Percentiles rank a stretch among this genome's conserved stretches.
Evolutionary conservation across 2,329 filamentous ascomycete genomes (phyloP).

Genomic region (Allantophomopsis cytisporea): DNA sequence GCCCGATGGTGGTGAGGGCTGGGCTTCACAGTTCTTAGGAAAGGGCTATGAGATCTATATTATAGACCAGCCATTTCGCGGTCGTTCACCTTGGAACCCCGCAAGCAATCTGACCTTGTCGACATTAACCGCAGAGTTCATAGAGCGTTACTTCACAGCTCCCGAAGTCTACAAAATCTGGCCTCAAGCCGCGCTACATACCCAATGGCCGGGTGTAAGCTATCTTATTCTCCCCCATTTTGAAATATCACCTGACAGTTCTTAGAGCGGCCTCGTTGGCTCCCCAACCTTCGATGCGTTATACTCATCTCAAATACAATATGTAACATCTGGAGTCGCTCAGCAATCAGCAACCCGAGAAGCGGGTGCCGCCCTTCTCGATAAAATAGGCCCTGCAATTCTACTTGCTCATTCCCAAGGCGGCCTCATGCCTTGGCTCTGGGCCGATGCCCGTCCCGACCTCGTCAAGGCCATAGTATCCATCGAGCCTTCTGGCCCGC

Average conservation of each 20-base stretch:
- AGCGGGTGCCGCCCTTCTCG: slow-evolving; percentile 22
- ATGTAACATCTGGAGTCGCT: slow-evolving; percentile 17
- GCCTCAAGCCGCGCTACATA: slow-evolving; percentile 20
- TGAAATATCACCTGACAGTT: not conserved
- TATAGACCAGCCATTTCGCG: slow-evolving; percentile 13
- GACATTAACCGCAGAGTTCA: not conserved
- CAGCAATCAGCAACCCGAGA: slow-evolving; percentile 23
- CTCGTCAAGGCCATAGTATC: slow-evolving; percentile 27
- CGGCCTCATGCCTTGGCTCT: slow-evolving; percentile 16
- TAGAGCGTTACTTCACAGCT: not conserved
- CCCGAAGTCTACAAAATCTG: not conserved
- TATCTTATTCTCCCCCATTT: not conserved
- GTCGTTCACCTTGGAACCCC: slow-evolving; percentile 1
- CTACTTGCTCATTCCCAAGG: slow-evolving; percentile 27
- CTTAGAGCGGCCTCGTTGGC: slow-evolving; percentile 9
- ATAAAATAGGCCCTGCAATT: slow-evolving; percentile 9
- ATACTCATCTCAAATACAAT: slow-evolving; percentile 25
- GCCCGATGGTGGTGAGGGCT: slow-evolving; percentile 29
- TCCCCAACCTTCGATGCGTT: slow-evolving; percentile 13
- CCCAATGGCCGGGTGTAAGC: slow-evolving; percentile 20
- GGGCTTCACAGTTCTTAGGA: slow-evolving; percentile 30
- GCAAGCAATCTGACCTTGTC: not conserved
- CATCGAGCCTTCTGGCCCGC: slow-evolving; percentile 32
- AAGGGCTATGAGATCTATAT: slow-evolving; percentile 32
- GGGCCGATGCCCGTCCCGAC: slow-evolving; percentile 26